Conservation (phyloP, 2,329 filamentous ascomycete genomes). For the Magnaporthiopsis rhizophila region DNA sequence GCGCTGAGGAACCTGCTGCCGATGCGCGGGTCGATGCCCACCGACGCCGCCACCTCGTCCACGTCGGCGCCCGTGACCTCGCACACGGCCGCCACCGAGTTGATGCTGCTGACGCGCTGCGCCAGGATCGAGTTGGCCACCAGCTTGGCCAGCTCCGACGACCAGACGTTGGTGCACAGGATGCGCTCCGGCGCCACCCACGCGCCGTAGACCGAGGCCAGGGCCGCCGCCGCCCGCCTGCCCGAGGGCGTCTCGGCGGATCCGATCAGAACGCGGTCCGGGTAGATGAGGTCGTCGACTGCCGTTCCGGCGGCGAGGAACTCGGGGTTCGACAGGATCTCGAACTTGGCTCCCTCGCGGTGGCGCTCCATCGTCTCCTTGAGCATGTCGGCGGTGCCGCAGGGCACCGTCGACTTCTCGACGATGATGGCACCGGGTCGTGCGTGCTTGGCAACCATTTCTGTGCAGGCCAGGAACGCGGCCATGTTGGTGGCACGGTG, state of each 20-base stretch:
- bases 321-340: slow-evolving; percentile 74
- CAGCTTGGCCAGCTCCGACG: slow-evolving; percentile 70
- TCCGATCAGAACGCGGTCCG: slow-evolving; percentile 70
- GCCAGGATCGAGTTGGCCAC: slow-evolving; percentile 75
- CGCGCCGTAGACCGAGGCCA: slow-evolving; percentile 58
- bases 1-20: slow-evolving; percentile 67
- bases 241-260: slow-evolving; percentile 54
- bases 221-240: slow-evolving; percentile 50
- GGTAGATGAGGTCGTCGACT: slow-evolving; percentile 59
- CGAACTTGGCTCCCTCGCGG: slow-evolving; percentile 58
- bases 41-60: slow-evolving; percentile 59
- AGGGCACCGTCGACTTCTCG: slow-evolving; percentile 76
- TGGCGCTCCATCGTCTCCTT: slow-evolving; percentile 54
- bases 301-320: slow-evolving; percentile 74
- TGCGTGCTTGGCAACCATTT: slow-evolving; percentile 59
- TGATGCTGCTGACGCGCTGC: slow-evolving; percentile 74
- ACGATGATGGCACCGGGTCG: slow-evolving; percentile 64
- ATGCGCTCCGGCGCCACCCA: slow-evolving; percentile 65
- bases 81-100: slow-evolving; percentile 72
- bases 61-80: slow-evolving; percentile 69
- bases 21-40: slow-evolving; percentile 64
- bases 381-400: slow-evolving; percentile 63
- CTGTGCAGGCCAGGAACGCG: slow-evolving; percentile 61
- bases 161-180: slow-evolving; percentile 66
- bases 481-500: slow-evolving; percentile 67